Percentiles rank a stretch among this genome's conserved stretches.
Conservation (phyloP, 208 protist genomes). For the Zelonia costaricensis region DNA sequence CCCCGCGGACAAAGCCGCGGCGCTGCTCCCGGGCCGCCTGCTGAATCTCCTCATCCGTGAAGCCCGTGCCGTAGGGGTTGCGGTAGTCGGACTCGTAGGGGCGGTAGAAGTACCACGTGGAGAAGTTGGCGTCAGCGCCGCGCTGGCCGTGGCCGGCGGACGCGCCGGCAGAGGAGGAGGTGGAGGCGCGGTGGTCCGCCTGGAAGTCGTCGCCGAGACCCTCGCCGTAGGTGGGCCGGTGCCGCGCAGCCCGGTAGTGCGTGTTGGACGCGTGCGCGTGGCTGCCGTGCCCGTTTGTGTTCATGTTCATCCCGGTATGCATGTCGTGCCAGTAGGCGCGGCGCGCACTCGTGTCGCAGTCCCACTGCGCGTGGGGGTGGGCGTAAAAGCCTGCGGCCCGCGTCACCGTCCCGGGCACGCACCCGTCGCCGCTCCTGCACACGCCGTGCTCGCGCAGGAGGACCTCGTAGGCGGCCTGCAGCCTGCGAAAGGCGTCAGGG, state of each 20-base stretch:
- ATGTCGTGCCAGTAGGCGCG: conserved; percentile 19
- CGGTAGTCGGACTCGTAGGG: conserved; percentile 42
- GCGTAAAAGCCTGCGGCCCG: conserved; percentile 18
- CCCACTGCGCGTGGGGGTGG: conserved; percentile 24
- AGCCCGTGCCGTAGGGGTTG: conserved; percentile 46
- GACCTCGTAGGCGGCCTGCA: conserved; percentile 54
- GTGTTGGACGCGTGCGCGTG: conserved; percentile 17
- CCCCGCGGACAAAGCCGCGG: conserved; percentile 1
- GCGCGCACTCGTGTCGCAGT: conserved; percentile 2
- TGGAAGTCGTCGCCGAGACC: conserved; percentile 25
- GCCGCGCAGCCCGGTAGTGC: conserved; percentile 11
- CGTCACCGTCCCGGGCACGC: not conserved
- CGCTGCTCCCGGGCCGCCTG: conserved; percentile 27
- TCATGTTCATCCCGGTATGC: conserved; percentile 24
- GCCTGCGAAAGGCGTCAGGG: conserved; percentile 34
- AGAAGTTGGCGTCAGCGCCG: conserved; percentile 31
- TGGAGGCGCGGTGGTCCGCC: not conserved
- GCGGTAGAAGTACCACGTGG: conserved; percentile 59
- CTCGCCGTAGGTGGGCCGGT: conserved; percentile 23
- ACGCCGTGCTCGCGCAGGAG: conserved; percentile 30
- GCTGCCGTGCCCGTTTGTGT: conserved; percentile 15
- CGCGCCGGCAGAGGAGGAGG: not conserved
- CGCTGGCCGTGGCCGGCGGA: conserved; percentile 7
- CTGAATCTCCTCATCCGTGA: conserved; percentile 40
- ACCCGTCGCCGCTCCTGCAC: not conserved